Conservation (phyloP, 768 basidiomycete genomes). For the Lactifluus hygrophoroides region DNA sequence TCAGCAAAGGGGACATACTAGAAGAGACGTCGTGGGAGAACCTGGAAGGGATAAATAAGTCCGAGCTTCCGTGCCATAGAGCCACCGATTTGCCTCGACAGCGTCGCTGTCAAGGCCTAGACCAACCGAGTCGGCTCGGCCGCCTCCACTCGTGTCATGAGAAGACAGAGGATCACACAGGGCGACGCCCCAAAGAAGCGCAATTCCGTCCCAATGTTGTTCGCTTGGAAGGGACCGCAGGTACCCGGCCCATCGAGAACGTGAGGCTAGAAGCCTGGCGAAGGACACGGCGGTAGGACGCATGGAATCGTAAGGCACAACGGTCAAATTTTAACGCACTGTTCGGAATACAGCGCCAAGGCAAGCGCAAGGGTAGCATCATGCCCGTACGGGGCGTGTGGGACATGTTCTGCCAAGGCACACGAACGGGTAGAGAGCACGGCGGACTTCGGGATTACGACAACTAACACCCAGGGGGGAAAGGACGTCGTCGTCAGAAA, state of each 20-base stretch:
- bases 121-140: background rate
- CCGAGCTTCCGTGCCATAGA: slow-evolving; percentile 15
- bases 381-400: slow-evolving; percentile 19
- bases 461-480: slow-evolving; percentile 16
- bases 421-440: slow-evolving; percentile 23
- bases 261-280: slow-evolving; percentile 16
- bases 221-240: slow-evolving; percentile 21
- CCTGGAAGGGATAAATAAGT: slow-evolving; percentile 8
- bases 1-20: slow-evolving; percentile 5
- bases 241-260: slow-evolving; percentile 25
- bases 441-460: slow-evolving; percentile 23
- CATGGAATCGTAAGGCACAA: background rate
- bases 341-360: slow-evolving; percentile 22
- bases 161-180: slow-evolving; percentile 3
- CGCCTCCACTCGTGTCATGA: background rate
- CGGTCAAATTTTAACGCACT: slow-evolving; percentile 14
- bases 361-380: slow-evolving; percentile 24
- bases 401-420: slow-evolving; percentile 17
- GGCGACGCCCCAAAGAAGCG: slow-evolving; percentile 23
- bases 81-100: slow-evolving; percentile 15
- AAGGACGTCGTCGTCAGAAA: background rate
- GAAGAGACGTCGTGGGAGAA: background rate
- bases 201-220: slow-evolving; percentile 21
- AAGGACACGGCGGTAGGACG: background rate
- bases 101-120: slow-evolving; percentile 14